Evolutionary conservation across 75 land plant species (phyloP), one percentile per base, ranked within the genome.

Genomic region (Chamaecyparis obtusa): DNA sequence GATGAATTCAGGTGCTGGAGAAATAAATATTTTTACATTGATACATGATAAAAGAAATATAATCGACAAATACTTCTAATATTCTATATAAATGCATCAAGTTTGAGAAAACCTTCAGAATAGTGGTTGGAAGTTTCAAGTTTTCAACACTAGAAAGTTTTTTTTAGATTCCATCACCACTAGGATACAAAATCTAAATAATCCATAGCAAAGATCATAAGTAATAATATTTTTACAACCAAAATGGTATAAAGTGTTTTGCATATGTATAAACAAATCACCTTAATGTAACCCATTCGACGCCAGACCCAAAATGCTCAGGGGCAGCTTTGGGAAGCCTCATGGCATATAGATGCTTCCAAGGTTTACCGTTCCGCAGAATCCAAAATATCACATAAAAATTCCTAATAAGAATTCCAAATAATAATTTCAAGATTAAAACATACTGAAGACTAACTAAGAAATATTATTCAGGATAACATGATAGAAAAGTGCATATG

Each of bases 241-340:
- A 1, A 41, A 79, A 3, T 39, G 44, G 9, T 39, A 41, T 16
- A 1, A 1, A 21, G 4, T 5, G 27, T 9, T 41, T 21, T 6
- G 10, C 21, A 8, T 79, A 19, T 79, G 82, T 39, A 41, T 5
- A 39, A 79, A 37, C 7, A 39, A 5, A 41, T 56, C 11, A 97
- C 99, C 96, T 91, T 96, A 37, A 95, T 87, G 85, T 90, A 96
- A 11, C 99, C 99, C 86, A 98, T 78, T 83, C 99, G 91, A 54
- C 97, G 89, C 88, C 94, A 95, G n/a, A 98, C 99, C 99, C 99
- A 98, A 89, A 93, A 98, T 79, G 99, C 96, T 87, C 94, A 93
- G 15, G 96, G 95, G 2, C 98, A 96, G 87, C 89, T 95, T 77
- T 90, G 84, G 19, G 94, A 91, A 64, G 96, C 96, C 79, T 96